Evolutionary conservation across 805 yeast species (phyloP), one percentile per base, ranked within the genome.

Genomic region (Candida loeiensis): DNA sequence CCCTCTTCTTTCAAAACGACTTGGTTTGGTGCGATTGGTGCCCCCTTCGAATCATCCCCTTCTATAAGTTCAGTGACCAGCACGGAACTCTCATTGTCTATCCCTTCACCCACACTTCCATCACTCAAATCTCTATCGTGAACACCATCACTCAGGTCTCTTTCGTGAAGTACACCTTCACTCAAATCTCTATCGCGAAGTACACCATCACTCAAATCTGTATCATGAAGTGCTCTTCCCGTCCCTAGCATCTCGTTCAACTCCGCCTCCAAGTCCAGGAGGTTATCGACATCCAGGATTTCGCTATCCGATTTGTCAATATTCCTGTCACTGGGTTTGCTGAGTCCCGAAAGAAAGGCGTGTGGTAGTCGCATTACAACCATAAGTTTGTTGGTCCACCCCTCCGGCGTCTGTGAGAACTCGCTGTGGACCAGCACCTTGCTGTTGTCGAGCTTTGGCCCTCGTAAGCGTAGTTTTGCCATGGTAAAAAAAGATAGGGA

Each of bases 401-500:
- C 33, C 8, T 18, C 34, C 4, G 24, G n/a, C 8, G 20, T 27
- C 26, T 16, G 9, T 22, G 20, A 20, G 30, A 15, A 20, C 27
- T 39, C 41, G 6, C 34, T 20, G 29, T 24, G 37, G 8, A 42
- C 27, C 27, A 24, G 32, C 8, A 42, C 41, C 20, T 37, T 37
- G 25, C 17, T 33, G 36, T 31, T 42, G 25, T 20, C 15, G 18
- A 27, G 45, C 32, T 31, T 38, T 20, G 44, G 33, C 8, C 40
- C 39, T 17, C 44, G 29, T 25, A 44, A 33, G 22, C 47, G 47
- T 35, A 44, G 43, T 21, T 40, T 44, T 11, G 44, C 42, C n/a
- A 40, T 40, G 17, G 15, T 13, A 27, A n/a, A n/a, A n/a, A n/a
- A n/a, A n/a, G n/a, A n/a, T n/a, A n/a, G n/a, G n/a, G n/a, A n/a